Conservation (phyloP, 2,329 filamentous ascomycete species). For the Venturia carpophila region DNA sequence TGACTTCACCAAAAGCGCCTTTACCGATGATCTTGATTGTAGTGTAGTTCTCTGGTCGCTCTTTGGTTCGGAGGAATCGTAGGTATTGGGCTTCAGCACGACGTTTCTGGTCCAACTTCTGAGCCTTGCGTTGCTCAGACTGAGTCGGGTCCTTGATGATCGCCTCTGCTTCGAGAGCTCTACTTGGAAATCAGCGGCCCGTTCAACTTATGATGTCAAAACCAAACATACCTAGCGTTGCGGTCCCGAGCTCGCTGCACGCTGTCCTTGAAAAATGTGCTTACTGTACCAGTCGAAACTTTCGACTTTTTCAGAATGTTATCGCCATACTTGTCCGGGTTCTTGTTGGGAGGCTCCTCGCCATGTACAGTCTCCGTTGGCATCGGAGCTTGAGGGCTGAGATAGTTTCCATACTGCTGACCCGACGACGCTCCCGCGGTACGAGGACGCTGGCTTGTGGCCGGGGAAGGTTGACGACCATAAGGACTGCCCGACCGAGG, state of each 20-base stretch:
- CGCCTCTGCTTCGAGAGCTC: constrained; percentile 85
- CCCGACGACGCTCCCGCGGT: constrained; percentile 61
- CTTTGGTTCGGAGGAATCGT: constrained; percentile 86
- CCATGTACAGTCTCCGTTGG: constrained; percentile 25
- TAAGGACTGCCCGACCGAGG: constrained; percentile 62
- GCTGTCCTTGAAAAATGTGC: constrained; percentile 93
- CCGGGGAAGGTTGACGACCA: constrained; percentile 58
- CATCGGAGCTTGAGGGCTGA: constrained; percentile 59
- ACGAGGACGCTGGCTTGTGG: constrained; percentile 58
- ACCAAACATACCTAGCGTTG: constrained; percentile 68
- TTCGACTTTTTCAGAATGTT: constrained; percentile 69
- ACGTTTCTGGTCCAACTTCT: constrained; percentile 76
- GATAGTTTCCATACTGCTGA: constrained; percentile 54
- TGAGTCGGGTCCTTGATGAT: constrained; percentile 71
- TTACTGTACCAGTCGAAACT: constrained; percentile 57
- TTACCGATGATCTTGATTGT: constrained; percentile 98
- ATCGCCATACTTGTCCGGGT: constrained; percentile 80
- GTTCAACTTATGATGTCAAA: not conserved
- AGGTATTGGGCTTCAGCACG: constrained; percentile 88
- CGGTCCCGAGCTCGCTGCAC: constrained; percentile 92
- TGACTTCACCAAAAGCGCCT: constrained; percentile 96
- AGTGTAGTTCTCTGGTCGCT: constrained; percentile 87
- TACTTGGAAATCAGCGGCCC: constrained; percentile 33
- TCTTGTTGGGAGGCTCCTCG: constrained; percentile 65
- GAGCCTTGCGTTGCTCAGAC: constrained; percentile 67